Percentiles rank a stretch among this genome's conserved stretches.
phyloP scores from a whole-genome alignment of 441 rosid species.

The Viola pubescens region DNA sequence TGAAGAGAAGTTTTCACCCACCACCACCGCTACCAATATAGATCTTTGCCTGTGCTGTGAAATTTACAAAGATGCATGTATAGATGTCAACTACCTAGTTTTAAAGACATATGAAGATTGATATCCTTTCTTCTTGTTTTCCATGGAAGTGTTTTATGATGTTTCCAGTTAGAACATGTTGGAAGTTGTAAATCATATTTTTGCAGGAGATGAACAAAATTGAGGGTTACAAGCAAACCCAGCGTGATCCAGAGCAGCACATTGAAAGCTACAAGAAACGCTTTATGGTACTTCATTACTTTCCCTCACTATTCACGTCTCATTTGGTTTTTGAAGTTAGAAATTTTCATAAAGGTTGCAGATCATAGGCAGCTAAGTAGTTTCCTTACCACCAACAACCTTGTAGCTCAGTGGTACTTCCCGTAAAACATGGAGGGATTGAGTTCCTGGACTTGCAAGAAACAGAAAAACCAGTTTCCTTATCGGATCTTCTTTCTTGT shows the following conservation, averaged over 20 bases:
- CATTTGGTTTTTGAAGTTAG: neutral
- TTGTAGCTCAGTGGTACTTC: no score
- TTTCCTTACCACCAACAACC: no score
- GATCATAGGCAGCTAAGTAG: no score
- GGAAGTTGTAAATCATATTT: neutral
- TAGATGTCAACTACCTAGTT: neutral
- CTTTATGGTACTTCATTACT: conserved; percentile 24
- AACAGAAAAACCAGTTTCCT: neutral
- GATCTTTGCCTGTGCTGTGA: no score
- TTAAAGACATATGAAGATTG: neutral
- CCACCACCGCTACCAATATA: neutral
- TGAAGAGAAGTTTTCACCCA: neutral
- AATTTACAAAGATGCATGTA: no score
- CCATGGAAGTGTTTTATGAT: neutral
- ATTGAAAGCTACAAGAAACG: conserved; percentile 58
- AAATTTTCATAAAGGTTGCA: neutral
- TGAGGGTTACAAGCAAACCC: conserved; percentile 57
- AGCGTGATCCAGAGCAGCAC: conserved; percentile 45
- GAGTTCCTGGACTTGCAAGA: neutral
- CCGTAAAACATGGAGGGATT: no score
- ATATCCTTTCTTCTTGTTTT: neutral
- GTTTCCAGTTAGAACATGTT: neutral
- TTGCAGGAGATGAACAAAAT: conserved; percentile 57
- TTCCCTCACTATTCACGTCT: neutral
- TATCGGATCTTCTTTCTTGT: conserved; percentile 3